Evolutionary conservation across 805 yeast genomes (phyloP).

Genomic region (Torulaspora franciscae): DNA sequence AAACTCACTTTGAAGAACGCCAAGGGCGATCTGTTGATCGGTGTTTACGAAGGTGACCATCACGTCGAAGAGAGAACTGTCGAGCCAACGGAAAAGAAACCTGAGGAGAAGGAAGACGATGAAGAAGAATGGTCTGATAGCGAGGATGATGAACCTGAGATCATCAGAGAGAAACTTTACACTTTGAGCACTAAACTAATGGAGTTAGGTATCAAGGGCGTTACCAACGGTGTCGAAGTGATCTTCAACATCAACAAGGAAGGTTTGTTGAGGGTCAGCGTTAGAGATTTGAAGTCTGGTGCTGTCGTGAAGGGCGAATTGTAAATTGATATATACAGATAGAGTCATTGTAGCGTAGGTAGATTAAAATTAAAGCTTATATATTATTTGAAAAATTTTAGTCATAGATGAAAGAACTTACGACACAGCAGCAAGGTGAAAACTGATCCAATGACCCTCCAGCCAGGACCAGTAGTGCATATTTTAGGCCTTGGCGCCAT

Average conservation of each 20-base stretch:
- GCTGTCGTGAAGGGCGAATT: slow-evolving; percentile 53
- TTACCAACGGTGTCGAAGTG: slow-evolving; percentile 62
- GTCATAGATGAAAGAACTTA: neutral
- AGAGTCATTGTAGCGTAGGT: slow-evolving; percentile 6
- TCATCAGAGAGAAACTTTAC: slow-evolving; percentile 67
- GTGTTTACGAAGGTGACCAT: slow-evolving; percentile 81
- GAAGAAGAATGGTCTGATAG: slow-evolving; percentile 47
- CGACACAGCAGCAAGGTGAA: neutral
- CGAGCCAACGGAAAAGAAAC: slow-evolving; percentile 54
- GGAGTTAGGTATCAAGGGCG: slow-evolving; percentile 69
- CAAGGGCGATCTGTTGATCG: slow-evolving; percentile 57
- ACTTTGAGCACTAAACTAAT: slow-evolving; percentile 72
- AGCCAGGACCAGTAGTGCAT: slow-evolving; percentile 24
- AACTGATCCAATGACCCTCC: slow-evolving; percentile 14
- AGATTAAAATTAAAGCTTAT: neutral
- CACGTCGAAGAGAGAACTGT: slow-evolving; percentile 75
- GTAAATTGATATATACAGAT: slow-evolving; percentile 13
- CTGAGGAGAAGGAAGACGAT: slow-evolving; percentile 48
- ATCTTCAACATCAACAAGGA: slow-evolving; percentile 53
- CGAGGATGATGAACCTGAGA: slow-evolving; percentile 81
- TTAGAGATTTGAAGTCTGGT: slow-evolving; percentile 60
- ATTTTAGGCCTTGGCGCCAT: slow-evolving; percentile 36
- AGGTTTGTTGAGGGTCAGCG: slow-evolving; percentile 54
- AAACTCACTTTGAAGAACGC: slow-evolving; percentile 58
- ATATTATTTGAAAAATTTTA: neutral